Conservation (phyloP, 1,284 basidiomycete genomes). For the Pseudomicrostroma phylloplanum region DNA sequence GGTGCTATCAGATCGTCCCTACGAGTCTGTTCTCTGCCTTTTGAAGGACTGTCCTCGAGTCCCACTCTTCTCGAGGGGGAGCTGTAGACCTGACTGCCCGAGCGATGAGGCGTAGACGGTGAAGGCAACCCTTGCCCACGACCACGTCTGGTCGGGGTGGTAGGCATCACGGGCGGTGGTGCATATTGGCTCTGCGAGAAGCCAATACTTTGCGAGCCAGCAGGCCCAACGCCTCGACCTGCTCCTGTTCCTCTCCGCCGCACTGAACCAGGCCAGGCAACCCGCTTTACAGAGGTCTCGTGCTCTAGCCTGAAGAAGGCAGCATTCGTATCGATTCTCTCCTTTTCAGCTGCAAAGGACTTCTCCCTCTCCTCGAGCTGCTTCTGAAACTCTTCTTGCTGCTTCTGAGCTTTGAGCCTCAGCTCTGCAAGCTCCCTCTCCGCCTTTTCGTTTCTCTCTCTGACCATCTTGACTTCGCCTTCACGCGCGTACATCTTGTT, state of each 20-base stretch:
- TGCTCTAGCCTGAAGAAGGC: not conserved
- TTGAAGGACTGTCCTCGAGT: not conserved
- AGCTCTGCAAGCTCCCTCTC: constrained; percentile 3
- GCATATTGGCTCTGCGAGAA: not conserved
- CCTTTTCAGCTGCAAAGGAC: not conserved
- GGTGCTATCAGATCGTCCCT: not conserved
- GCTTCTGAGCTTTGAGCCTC: not conserved
- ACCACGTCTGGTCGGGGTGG: not conserved
- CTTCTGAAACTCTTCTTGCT: constrained; percentile 2
- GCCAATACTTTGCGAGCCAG: not conserved
- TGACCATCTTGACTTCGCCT: constrained; percentile 6
- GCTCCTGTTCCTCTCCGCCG: not conserved
- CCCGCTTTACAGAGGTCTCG: not conserved
- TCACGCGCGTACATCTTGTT: constrained; percentile 3
- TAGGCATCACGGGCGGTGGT: constrained; percentile 2
- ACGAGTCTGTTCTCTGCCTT: not conserved
- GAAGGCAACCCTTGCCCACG: not conserved
- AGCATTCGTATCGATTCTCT: not conserved
- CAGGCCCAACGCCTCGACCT: not conserved
- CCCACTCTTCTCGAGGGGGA: not conserved
- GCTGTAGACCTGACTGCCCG: not conserved
- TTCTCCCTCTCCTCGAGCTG: constrained; percentile 5
- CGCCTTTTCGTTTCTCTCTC: not conserved
- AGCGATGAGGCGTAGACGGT: not conserved
- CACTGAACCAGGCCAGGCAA: not conserved